Base-by-base conservation (phyloP, 108 stramenopile species). In the Cyclotella baltica region DNA sequence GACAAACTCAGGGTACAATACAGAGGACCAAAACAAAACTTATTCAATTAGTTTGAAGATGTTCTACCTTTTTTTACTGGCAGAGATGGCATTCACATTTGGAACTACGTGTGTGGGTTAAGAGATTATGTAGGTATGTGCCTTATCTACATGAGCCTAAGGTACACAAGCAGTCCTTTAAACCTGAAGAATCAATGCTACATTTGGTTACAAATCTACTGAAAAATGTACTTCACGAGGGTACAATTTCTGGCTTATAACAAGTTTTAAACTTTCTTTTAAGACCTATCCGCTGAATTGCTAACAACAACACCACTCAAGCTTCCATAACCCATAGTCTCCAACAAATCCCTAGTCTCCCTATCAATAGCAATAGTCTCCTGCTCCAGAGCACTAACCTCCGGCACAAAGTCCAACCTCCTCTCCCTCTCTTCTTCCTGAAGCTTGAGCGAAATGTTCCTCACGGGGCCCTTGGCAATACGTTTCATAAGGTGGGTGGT, bases 391-490 rank as follows among this genome's bases (percentile, higher is more conserved):
- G 98, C 99, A 68, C 96, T 97, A 27, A 99, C 98, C 88, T 99
- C 98, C 22, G 99, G 99, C n/a, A 99, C 98, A 81, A 98, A 99
- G 90, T 99, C 99, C 95, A 99, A 90, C 67, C 99, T 88, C 50
- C 98, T 90, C 85, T 99, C 98, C 46, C 99, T 90, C 87, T 99
- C 99, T 88, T 99, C 99, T 89, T 99, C 99, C 89, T 99, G 99
- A 51, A 99, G 85, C 89, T 99, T 99, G 64, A 99, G 86, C 10
- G 98, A 99, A 70, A 99, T 99, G 83, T 98, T 98, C 40, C 98
- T 91, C 58, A 99, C 99, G 38, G 98, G 98, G 50, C 98, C 98
- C 85, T 96, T 96, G 83, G 96, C 93, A 93, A 99, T 99, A 68
- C 99, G 96, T 88, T 98, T 98, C 98, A 99, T 99, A 63, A 99